phyloP scores from a whole-genome alignment of 2,329 filamentous ascomycete genomes.

The Aspergillus ibericus region DNA sequence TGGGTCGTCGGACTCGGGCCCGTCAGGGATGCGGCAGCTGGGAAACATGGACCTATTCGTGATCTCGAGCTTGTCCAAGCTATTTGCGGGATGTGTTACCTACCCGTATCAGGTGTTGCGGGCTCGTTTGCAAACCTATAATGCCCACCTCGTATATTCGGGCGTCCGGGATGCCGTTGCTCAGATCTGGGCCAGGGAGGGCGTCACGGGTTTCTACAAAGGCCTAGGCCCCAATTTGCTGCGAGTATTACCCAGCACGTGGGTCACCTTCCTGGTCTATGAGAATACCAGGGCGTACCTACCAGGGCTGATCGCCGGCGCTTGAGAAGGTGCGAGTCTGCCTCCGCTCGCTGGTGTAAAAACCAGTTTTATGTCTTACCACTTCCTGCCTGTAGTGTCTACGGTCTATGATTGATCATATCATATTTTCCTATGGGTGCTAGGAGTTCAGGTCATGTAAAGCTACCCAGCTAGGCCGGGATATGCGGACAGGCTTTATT shows the following conservation, averaged over 20 bases:
- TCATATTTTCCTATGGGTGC: neutral
- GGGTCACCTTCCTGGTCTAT: constrained; percentile 95
- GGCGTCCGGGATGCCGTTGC: constrained; percentile 69
- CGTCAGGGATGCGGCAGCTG: constrained; percentile 42
- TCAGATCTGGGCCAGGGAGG: constrained; percentile 78
- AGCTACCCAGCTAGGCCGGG: neutral
- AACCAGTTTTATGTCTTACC: neutral
- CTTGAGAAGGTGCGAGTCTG: neutral
- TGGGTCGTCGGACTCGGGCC: constrained; percentile 31
- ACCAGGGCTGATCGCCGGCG: constrained; percentile 40
- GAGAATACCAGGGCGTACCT: constrained; percentile 84
- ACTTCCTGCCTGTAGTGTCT: neutral
- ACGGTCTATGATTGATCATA: neutral
- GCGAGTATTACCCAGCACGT: constrained; percentile 88
- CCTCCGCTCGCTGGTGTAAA: neutral
- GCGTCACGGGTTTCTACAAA: constrained; percentile 82
- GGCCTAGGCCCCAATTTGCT: constrained; percentile 86
- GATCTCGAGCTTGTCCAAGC: constrained; percentile 77
- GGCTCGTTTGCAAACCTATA: constrained; percentile 84
- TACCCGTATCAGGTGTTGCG: constrained; percentile 95
- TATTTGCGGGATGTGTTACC: constrained; percentile 83
- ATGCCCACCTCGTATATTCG: constrained; percentile 72
- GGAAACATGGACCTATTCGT: constrained; percentile 75
- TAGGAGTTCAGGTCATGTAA: neutral
- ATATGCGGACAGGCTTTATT: neutral